Evolutionary conservation across 352 stramenopile genomes (phyloP), one percentile per base, ranked within the genome.

Genomic region (Stramenopiles sp.): DNA sequence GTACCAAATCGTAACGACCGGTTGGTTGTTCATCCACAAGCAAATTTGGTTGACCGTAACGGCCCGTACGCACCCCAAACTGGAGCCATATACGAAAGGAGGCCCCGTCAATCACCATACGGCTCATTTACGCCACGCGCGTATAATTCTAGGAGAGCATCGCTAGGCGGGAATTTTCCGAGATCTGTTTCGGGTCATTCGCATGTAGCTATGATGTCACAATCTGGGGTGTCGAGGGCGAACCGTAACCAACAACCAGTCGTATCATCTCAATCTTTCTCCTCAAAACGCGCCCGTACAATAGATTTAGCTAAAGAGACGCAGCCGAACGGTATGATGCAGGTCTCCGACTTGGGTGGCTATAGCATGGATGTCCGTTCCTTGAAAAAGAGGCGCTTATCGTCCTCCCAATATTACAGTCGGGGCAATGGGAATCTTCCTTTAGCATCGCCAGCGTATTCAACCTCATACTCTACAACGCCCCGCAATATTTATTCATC

Each of bases 401-500:
- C 39, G 4, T 55, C 39, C 4, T 55, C 39, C 4, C 39, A 55
- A 55, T 55, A 55, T 14, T 14, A 14, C 39, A 55, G 14, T 55
- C 14, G n/a, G n/a, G n/a, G n/a, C n/a, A n/a, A 55, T 55, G 39
- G 39, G 4, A 4, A 14, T 55, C 14, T 55, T 4, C 39, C 39
- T 14, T 14, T 55, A 14, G 39, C 39, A 55, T 55, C 39, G 14
- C 39, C 39, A 14, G 4, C 14, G 14, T 55, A 55, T 55, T 55
- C 39, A 55, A 55, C 4, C 14, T 55, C 14, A 14, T 55, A 55
- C 14, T 55, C 39, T 14, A 14, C 39, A 14, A 14, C 71, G 8
- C 14, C 71, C 71, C 30, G 71, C 8, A 78, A 78, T 33, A 33
- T 14, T 14, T 78, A 78, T 78, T 78, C 71, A 14, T 78, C 71